Base-by-base conservation (phyloP, 2,329 filamentous ascomycete species). In the Cercospora sesami region DNA sequence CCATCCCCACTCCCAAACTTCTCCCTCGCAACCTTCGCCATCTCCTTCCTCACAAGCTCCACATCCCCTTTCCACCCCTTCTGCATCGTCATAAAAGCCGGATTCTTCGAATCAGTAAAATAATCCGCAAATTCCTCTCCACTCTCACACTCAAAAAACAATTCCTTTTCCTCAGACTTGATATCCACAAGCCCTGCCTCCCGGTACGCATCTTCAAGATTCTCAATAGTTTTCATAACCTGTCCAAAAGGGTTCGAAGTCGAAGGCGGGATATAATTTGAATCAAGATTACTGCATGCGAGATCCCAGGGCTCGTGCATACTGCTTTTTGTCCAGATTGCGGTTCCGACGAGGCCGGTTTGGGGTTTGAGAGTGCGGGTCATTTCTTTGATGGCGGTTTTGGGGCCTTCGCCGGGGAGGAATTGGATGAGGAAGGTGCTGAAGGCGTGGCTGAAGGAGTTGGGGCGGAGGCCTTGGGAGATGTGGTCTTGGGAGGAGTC, bases 41-140 rank as follows among this genome's bases (percentile, higher is more conserved):
- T 12, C 48, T 67, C 68, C n/a, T 28, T 57, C 18, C 58, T 60
- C 8, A 69, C 65, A 23, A 60, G 62, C 30, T 65, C 62, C 18
- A 45, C 48, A 39, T 61, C 60, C 12, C 65, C 58, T 8, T 61
- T 67, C 65, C 68, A 69, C 2, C 65, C 59, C 4, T 16, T 42
- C 55, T 64, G 45, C 62, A 63, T 61, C 12, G 26, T 45, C 30
- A 67, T 9, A 33, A 69, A 65, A 8, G 58, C 31, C 26, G 68
- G 65, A 63, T 69, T 67, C 18, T 45, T 39, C 30, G 60, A 60
- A 28, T 65, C 42, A 5, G 65, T 16, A 23, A 67, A 67, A 39
- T 64, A 67, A 10, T 67, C 65, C 53, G 58, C 62, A 30, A 64
- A 69, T n/a, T 62, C 60, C 53, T 69, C 64, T n/a, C 48, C 67